Evolutionary conservation across 1,284 basidiomycete species (phyloP).

Genomic region (Rhodofomes roseus): DNA sequence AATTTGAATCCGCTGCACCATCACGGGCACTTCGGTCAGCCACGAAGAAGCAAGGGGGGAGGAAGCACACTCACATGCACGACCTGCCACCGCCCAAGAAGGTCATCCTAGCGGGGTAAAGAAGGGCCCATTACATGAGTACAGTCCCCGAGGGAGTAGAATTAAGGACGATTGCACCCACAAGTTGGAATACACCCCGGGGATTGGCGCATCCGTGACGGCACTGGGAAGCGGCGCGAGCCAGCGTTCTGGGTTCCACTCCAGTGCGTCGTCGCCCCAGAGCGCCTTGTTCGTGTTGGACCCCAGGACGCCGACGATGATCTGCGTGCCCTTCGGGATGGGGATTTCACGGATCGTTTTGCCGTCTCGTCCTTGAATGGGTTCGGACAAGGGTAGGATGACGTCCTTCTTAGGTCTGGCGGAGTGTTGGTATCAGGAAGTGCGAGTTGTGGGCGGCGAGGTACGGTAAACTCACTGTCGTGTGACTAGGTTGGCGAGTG

Average conservation of each 20-base stretch:
- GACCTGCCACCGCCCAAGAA: conserved; percentile 6
- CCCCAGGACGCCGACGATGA: conserved; percentile 21
- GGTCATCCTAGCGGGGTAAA: conserved; percentile 7
- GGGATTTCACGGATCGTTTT: conserved; percentile 33
- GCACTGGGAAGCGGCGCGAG: conserved; percentile 11
- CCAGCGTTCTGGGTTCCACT: conserved; percentile 28
- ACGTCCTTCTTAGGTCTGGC: conserved; percentile 9
- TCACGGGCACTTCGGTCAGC: not conserved
- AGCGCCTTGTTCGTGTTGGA: conserved; percentile 21
- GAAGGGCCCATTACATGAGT: too few relatives aligned
- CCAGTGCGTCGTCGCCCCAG: conserved; percentile 24
- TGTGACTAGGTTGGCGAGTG: not conserved
- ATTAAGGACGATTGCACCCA: conserved; percentile 4
- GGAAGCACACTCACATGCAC: conserved; percentile 6
- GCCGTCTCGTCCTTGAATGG: conserved; percentile 22
- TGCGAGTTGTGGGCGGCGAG: too few relatives aligned
- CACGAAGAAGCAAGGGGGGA: not conserved
- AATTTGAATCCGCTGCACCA: conserved; percentile 18
- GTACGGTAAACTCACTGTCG: not conserved
- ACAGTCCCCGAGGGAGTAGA: too few relatives aligned
- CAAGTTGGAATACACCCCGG: conserved; percentile 20
- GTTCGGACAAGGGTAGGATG: conserved; percentile 21
- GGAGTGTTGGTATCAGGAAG: too few relatives aligned
- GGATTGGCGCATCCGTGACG: conserved; percentile 10
- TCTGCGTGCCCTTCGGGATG: conserved; percentile 36